Conservation (phyloP, 2,329 filamentous ascomycete genomes). For the Colletotrichum euphorbiae region DNA sequence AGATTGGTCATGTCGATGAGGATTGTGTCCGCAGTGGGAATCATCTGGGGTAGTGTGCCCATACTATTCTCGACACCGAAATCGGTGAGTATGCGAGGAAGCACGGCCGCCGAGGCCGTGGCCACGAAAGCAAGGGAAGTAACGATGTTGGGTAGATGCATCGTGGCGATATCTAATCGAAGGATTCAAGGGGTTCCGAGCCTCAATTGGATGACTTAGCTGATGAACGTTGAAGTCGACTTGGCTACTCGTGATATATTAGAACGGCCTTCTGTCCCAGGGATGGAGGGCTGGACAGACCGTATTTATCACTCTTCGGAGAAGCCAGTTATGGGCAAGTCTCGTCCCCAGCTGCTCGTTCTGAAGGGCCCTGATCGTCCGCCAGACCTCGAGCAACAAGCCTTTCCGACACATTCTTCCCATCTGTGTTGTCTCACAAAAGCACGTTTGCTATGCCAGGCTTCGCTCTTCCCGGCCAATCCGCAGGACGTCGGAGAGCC, state of each 20-base stretch:
- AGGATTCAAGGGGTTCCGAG: no score
- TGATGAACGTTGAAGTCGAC: neutral
- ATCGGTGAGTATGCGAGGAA: neutral
- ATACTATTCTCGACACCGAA: neutral
- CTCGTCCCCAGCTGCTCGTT: neutral
- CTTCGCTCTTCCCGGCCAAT: neutral
- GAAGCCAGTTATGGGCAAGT: neutral
- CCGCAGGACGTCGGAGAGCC: neutral
- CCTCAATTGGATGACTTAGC: no score
- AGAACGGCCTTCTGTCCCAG: no score
- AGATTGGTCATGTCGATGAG: neutral
- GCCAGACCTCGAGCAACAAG: constrained; percentile 2
- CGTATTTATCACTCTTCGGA: constrained; percentile 17
- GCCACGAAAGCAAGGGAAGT: neutral
- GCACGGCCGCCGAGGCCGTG: neutral
- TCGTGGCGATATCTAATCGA: neutral
- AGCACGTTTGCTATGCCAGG: neutral
- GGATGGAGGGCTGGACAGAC: neutral
- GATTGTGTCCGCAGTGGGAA: neutral
- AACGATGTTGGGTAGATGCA: neutral
- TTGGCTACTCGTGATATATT: no score
- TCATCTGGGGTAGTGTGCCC: constrained; percentile 8
- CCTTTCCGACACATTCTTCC: constrained; percentile 18
- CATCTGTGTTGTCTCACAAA: constrained; percentile 6
- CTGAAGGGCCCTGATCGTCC: neutral